These are phyloP conservation scores for Penicillium decumbens DNA, from an alignment of 2,329 filamentous ascomycete species.

Conservation along the genomic window DNA sequence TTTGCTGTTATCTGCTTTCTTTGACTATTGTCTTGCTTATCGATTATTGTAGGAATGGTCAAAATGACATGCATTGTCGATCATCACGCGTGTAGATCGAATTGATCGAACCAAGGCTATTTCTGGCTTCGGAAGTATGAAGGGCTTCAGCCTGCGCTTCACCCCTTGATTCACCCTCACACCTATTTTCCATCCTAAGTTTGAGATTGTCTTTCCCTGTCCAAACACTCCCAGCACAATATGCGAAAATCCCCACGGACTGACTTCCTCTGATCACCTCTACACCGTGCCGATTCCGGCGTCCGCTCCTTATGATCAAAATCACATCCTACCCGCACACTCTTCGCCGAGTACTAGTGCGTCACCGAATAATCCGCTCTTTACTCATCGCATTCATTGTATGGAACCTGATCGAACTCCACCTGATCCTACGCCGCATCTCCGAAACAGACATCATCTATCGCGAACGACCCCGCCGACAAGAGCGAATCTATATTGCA, in stretches of 20 bases:
- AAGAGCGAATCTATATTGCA: constrained; percentile 58
- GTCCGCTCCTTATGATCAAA: constrained; percentile 14
- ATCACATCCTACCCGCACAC: constrained; percentile 9
- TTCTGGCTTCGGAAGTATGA: constrained; percentile 11
- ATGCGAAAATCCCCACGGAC: constrained; percentile 1
- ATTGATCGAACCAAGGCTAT: not conserved
- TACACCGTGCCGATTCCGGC: constrained; percentile 1
- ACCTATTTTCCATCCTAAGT: not conserved
- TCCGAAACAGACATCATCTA: constrained; percentile 10
- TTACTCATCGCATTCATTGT: constrained; percentile 16
- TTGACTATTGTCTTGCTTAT: not conserved
- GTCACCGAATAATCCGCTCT: constrained; percentile 16
- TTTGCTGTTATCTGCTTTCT: not conserved
- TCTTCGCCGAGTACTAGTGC: constrained; percentile 12
- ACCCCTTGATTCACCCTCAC: constrained; percentile 8
- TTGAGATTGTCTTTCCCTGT: not conserved
- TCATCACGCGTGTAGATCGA: constrained; percentile 1
- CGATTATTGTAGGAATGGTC: not conserved
- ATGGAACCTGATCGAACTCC: constrained; percentile 21
- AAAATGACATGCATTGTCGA: not conserved
- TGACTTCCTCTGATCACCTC: not conserved
- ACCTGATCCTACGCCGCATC: constrained; percentile 16
- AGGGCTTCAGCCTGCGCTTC: constrained; percentile 2
- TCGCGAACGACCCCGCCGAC: constrained; percentile 9
- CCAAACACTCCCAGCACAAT: constrained; percentile 1